These are phyloP conservation scores for Nicotiana knightiana DNA, from an alignment of 257 asterid species.

Conservation along the genomic window DNA sequence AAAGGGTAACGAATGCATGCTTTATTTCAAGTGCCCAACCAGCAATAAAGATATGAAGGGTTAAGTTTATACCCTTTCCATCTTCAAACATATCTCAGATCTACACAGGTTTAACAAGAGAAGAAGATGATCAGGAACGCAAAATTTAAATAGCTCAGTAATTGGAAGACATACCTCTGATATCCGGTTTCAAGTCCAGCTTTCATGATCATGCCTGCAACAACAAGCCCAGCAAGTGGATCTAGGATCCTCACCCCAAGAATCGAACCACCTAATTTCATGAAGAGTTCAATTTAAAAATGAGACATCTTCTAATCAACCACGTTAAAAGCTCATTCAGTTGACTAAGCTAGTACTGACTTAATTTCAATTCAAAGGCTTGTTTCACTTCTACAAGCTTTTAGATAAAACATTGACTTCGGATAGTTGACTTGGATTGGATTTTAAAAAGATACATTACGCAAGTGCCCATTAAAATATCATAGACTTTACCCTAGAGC, in stretches of 20 bases:
- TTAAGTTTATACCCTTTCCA: neutral
- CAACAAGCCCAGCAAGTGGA: slow-evolving; percentile 94
- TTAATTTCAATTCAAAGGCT: neutral
- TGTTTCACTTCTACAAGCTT: neutral
- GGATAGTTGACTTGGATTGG: neutral
- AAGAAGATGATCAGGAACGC: neutral
- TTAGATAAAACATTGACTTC: neutral
- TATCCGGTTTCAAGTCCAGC: slow-evolving; percentile 91
- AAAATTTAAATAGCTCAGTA: neutral
- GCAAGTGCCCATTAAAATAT: neutral
- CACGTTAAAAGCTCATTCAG: neutral
- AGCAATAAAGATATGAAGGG: neutral
- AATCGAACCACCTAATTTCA: slow-evolving; percentile 72
- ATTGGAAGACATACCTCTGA: slow-evolving; percentile 52
- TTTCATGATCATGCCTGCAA: slow-evolving; percentile 89
- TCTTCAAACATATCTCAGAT: neutral
- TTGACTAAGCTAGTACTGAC: neutral
- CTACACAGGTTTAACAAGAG: neutral
- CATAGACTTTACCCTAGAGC: neutral
- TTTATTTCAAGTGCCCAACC: neutral
- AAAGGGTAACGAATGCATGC: neutral
- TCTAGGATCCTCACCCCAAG: slow-evolving; percentile 86
- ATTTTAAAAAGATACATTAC: neutral
- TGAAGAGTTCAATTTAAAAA: slow-evolving; percentile 7
- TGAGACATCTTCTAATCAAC: slow-evolving; percentile 5